Evolutionary conservation across 371 early-diverging fungal genomes (phyloP).

Genomic region (Conidiobolus coronatus): DNA sequence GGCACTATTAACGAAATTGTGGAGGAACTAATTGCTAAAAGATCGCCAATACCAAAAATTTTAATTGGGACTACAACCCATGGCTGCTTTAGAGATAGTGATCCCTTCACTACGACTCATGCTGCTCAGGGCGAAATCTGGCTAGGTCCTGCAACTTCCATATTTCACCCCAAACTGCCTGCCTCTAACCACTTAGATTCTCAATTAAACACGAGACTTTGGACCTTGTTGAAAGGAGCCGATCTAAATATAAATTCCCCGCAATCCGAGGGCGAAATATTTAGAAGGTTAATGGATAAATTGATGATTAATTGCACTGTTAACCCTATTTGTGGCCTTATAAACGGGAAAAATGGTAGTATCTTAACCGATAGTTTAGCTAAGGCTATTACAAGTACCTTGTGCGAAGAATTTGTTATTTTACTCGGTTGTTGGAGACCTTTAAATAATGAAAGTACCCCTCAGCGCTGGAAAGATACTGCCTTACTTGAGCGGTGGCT

Average conservation of each 20-base stretch:
- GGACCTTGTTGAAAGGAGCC: too few relatives aligned
- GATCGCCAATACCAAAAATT: constrained; percentile 9
- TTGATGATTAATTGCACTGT: not conserved
- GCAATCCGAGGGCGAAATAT: constrained; percentile 8
- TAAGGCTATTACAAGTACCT: not conserved
- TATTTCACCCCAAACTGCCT: constrained; percentile 7
- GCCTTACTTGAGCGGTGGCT: not conserved
- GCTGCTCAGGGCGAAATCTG: constrained; percentile 18
- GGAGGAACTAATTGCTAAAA: constrained; percentile 11
- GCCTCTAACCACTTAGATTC: not conserved
- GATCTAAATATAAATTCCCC: not conserved
- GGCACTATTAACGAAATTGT: constrained; percentile 25
- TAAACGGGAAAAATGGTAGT: not conserved
- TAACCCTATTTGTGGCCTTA: not conserved
- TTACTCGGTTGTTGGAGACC: not conserved
- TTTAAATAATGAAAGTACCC: not conserved
- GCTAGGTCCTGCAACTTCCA: constrained; percentile 13
- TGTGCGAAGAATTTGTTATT: not conserved
- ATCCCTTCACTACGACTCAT: constrained; percentile 19
- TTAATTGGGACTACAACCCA: constrained; percentile 23
- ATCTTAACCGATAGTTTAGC: not conserved
- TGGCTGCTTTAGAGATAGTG: constrained; percentile 19
- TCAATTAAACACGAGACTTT: not conserved
- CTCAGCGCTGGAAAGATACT: not conserved
- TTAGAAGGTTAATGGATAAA: not conserved